phyloP scores from a whole-genome alignment of 345 rosid genomes.

The Cochlearia excelsa region DNA sequence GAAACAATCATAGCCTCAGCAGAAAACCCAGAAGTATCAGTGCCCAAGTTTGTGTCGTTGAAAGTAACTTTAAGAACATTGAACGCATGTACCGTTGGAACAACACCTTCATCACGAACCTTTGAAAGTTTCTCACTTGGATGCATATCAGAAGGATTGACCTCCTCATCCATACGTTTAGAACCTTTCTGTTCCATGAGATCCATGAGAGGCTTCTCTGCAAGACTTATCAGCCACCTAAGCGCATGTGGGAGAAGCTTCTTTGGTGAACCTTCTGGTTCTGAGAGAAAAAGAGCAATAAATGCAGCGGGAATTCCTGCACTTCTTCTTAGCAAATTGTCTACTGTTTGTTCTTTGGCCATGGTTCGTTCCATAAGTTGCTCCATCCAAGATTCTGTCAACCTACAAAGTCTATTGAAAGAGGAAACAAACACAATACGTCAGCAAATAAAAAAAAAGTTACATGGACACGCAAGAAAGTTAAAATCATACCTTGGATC shows the following conservation, averaged over 20 bases:
- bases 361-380: constrained; percentile 90
- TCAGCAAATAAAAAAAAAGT: constrained; percentile 1
- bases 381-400: constrained; percentile 93
- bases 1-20: constrained; percentile 87
- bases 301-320: constrained; percentile 99
- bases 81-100: constrained; percentile 93
- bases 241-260: constrained; percentile 85
- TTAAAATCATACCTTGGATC: constrained; percentile 59
- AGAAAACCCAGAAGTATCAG: constrained; percentile 94
- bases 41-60: constrained; percentile 88
- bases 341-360: constrained; percentile 85
- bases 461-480: constrained; percentile 10
- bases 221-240: constrained; percentile 79
- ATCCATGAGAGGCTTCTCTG: constrained; percentile 52
- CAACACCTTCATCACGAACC: constrained; percentile 88
- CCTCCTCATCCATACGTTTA: constrained; percentile 28
- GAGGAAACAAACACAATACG: constrained; percentile 18
- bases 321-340: constrained; percentile 92
- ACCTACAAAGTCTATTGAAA: constrained; percentile 67
- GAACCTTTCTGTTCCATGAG: constrained; percentile 30
- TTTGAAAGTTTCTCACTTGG: constrained; percentile 55
- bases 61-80: constrained; percentile 87
- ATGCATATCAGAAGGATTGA: constrained; percentile 40
- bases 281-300: constrained; percentile 86
- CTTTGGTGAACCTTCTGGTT: constrained; percentile 93